A percentile compares a stretch with the other conserved stretches of the same genome.
Conservation (phyloP, 2,329 filamentous ascomycete genomes). For the Claviceps sp. region DNA sequence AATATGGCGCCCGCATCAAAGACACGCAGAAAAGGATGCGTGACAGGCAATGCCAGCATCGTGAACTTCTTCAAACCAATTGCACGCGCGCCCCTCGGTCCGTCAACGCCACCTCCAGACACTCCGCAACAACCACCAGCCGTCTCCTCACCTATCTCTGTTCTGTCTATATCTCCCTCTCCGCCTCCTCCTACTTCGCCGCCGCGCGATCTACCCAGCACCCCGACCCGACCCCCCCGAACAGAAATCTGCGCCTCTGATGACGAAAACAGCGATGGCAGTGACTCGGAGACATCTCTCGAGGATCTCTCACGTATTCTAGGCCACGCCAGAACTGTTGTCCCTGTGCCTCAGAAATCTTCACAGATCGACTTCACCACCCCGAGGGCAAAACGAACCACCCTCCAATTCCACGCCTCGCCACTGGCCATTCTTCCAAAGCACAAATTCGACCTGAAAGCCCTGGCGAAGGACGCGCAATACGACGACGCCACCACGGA, state of each 20-base stretch:
- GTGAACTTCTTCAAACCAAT: slow-evolving; percentile 25
- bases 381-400: slow-evolving; percentile 34
- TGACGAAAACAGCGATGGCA: slow-evolving; percentile 49
- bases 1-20: slow-evolving; percentile 12
- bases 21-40: slow-evolving; percentile 8
- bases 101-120: slow-evolving; percentile 3
- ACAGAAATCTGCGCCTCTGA: slow-evolving; percentile 55
- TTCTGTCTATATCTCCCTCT: slow-evolving; percentile 12
- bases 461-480: slow-evolving; percentile 44
- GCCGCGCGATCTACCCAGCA: slow-evolving; percentile 11
- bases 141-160: slow-evolving; percentile 1
- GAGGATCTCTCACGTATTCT: slow-evolving; percentile 31
- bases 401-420: slow-evolving; percentile 26
- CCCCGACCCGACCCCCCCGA: slow-evolving; percentile 12
- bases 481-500: slow-evolving; percentile 46
- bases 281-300: slow-evolving; percentile 42
- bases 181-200: slow-evolving; percentile 14
- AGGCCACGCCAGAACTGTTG: slow-evolving; percentile 10
- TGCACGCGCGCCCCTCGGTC: slow-evolving; percentile 7
- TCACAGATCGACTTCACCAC: slow-evolving; percentile 21
- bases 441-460: slow-evolving; percentile 51
- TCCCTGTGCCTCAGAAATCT: slow-evolving; percentile 1
- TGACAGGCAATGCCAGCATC: slow-evolving; percentile 17
- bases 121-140: slow-evolving; percentile 2
- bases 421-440: slow-evolving; percentile 37